phyloP scores from a whole-genome alignment of 179 eudicot genomes.

The Beta lomatogona region DNA sequence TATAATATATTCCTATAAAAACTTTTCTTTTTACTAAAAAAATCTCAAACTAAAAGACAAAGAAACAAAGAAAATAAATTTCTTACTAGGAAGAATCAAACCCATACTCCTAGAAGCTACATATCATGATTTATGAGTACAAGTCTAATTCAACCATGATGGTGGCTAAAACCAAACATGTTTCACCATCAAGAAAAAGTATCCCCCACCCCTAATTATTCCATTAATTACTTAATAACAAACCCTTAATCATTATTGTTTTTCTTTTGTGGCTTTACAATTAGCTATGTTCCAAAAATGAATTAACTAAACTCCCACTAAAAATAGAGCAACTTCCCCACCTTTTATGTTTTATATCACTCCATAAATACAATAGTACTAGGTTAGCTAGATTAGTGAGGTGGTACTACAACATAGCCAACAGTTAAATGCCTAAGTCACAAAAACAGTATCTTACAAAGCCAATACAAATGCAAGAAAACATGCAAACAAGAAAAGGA shows the following conservation, averaged over 20 bases:
- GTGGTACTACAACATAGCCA: constrained; percentile 5
- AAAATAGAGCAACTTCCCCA: not conserved
- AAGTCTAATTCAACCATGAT: not conserved
- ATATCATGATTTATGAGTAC: no score
- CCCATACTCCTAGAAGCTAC: no score
- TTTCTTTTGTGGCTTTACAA: not conserved
- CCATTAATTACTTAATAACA: not conserved
- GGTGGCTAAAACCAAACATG: not conserved
- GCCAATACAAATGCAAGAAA: constrained; percentile 31
- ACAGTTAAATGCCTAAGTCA: not conserved
- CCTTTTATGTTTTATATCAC: not conserved
- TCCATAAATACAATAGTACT: constrained; percentile 5
- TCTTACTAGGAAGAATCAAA: not conserved
- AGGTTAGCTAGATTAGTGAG: constrained; percentile 20
- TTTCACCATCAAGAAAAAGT: not conserved
- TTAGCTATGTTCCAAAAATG: constrained; percentile 22
- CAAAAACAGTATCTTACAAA: constrained; percentile 21
- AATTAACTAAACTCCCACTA: not conserved
- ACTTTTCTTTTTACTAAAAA: no score
- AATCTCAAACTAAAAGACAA: no score
- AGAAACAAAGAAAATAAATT: no score
- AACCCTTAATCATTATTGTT: not conserved
- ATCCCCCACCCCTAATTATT: not conserved
- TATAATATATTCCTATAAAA: no score
- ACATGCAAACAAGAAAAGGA: constrained; percentile 19